These are phyloP conservation scores for Oryza australiensis DNA, from an alignment of 176 grass and related monocot genomes.

Conservation along the genomic window DNA sequence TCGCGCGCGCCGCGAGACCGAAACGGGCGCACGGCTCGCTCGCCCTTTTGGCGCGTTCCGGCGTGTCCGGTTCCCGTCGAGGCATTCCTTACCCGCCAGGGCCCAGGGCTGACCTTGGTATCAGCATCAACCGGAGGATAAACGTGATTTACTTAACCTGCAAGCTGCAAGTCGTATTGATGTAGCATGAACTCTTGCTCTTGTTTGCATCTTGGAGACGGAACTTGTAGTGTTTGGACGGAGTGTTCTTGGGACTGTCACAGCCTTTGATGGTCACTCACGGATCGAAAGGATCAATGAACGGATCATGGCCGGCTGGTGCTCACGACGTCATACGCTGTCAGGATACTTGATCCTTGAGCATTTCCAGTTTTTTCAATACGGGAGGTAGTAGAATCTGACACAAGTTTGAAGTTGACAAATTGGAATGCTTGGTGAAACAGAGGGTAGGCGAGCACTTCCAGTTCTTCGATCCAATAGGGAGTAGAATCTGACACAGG, in stretches of 20 bases:
- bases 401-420: background rate
- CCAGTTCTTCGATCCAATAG: background rate
- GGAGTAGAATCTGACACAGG: background rate
- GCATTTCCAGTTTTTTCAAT: background rate
- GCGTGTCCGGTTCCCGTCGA: background rate
- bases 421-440: background rate
- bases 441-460: background rate
- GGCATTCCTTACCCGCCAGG: background rate
- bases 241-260: conserved; percentile 31
- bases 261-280: conserved; percentile 4
- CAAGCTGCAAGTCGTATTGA: background rate
- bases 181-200: background rate
- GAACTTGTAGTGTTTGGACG: background rate
- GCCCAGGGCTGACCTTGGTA: background rate
- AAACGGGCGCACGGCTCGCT: background rate
- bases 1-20: background rate
- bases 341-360: conserved; percentile 26
- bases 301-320: conserved; percentile 13
- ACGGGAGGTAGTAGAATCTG: background rate
- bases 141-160: background rate
- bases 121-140: background rate
- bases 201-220: conserved; percentile 20
- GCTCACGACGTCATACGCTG: conserved; percentile 35
- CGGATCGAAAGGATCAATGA: conserved; percentile 21
- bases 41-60: background rate